Percentiles rank a stretch among this genome's conserved stretches.
Conservation (phyloP, 441 rosid genomes). For the Euphorbia schlechtendalii region DNA sequence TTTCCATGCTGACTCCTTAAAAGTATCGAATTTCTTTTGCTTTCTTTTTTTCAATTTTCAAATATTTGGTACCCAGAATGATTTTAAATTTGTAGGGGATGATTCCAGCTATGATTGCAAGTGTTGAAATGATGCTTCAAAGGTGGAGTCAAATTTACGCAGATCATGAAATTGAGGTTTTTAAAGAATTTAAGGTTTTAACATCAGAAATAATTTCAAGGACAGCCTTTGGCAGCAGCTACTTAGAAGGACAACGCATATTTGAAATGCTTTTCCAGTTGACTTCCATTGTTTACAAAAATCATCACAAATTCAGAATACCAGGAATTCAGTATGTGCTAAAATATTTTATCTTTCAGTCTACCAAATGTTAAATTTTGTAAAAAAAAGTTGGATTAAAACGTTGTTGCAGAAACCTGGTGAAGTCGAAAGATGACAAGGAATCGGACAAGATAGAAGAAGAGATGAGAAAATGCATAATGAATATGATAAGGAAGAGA, state of each 20-base stretch:
- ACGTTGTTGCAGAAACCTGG: slow-evolving; percentile 21
- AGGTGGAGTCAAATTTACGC: slow-evolving; percentile 24
- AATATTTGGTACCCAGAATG: background rate
- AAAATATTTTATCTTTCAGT: too few species aligned
- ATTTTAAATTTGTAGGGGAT: background rate
- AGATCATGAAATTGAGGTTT: slow-evolving; percentile 28
- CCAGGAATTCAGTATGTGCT: background rate
- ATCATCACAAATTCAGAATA: background rate
- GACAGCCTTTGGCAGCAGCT: slow-evolving; percentile 29
- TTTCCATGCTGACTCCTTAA: slow-evolving; percentile 32
- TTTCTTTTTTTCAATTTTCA: background rate
- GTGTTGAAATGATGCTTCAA: slow-evolving; percentile 28
- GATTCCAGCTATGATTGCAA: slow-evolving; percentile 13
- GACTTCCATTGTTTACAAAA: background rate
- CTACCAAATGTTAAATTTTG: too few species aligned
- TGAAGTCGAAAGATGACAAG: slow-evolving; percentile 30
- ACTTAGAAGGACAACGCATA: slow-evolving; percentile 21
- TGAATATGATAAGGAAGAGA: slow-evolving; percentile 35
- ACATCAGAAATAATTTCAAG: slow-evolving; percentile 23
- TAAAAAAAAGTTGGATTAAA: too few species aligned
- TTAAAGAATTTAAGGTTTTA: slow-evolving; percentile 22
- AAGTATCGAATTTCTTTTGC: slow-evolving; percentile 13
- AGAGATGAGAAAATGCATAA: slow-evolving; percentile 25
- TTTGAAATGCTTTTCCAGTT: slow-evolving; percentile 20
- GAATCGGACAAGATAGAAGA: slow-evolving; percentile 35